phyloP scores from a whole-genome alignment of 768 basidiomycete genomes.

The Lactarius hatsudake region DNA sequence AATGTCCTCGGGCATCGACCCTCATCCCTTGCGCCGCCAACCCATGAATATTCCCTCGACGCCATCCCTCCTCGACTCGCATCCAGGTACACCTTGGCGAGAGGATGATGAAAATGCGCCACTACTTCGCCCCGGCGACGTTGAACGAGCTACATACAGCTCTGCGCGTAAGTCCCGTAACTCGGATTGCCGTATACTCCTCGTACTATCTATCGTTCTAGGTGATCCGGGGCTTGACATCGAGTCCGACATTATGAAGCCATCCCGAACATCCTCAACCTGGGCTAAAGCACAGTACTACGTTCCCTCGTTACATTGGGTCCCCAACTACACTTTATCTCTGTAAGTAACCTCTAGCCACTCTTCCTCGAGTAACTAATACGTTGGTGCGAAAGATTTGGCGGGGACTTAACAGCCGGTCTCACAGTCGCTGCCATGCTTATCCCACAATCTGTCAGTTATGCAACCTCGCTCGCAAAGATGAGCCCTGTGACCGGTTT shows the following conservation, averaged over 20 bases:
- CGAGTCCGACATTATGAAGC: constrained; percentile 11
- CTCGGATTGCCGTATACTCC: neutral
- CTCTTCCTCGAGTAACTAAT: constrained; percentile 14
- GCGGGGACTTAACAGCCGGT: constrained; percentile 79
- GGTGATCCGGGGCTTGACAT: neutral
- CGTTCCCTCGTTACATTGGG: constrained; percentile 74
- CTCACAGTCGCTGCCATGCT: constrained; percentile 77
- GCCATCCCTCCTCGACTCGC: constrained; percentile 3
- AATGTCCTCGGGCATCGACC: constrained; percentile 4
- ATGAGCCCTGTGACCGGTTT: constrained; percentile 83
- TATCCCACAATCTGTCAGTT: constrained; percentile 87
- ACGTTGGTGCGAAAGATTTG: constrained; percentile 47
- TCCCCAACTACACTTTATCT: constrained; percentile 69
- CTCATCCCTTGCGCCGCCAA: neutral
- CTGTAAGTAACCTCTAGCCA: constrained; percentile 45
- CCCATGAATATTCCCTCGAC: neutral
- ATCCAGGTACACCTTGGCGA: constrained; percentile 16
- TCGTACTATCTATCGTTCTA: neutral
- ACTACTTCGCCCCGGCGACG: constrained; percentile 12
- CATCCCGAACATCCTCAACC: constrained; percentile 4
- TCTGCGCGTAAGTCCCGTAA: neutral
- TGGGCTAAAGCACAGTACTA: constrained; percentile 65
- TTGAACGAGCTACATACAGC: constrained; percentile 13
- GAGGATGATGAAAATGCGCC: constrained; percentile 22
- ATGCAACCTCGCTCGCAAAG: constrained; percentile 84